Conservation (phyloP, 1,284 basidiomycete species). For the Pisolithus thermaeus region DNA sequence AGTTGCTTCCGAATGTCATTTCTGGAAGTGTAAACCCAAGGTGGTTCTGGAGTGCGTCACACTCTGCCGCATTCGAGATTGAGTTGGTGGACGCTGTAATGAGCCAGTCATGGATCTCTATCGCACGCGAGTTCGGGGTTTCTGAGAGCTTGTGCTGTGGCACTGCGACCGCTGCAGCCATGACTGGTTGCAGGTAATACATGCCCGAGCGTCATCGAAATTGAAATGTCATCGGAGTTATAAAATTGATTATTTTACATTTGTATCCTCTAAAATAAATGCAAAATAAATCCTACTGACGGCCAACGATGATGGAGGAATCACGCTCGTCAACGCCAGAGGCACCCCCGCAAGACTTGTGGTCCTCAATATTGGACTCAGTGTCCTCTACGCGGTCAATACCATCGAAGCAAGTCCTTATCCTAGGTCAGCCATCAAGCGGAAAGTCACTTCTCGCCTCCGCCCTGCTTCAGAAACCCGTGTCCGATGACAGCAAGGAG, state of each 20-base stretch:
- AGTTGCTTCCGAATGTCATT: constrained; percentile 94
- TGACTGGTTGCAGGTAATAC: constrained; percentile 18
- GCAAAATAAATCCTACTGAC: neutral
- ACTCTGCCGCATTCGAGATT: constrained; percentile 72
- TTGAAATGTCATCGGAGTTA: constrained; percentile 20
- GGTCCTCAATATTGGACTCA: constrained; percentile 87
- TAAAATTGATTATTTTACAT: constrained; percentile 6
- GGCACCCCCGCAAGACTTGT: constrained; percentile 74
- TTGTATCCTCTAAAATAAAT: neutral
- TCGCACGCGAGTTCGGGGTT: constrained; percentile 59
- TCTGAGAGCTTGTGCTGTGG: constrained; percentile 62
- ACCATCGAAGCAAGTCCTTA: constrained; percentile 77
- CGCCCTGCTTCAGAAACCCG: constrained; percentile 63
- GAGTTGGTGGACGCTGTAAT: constrained; percentile 63
- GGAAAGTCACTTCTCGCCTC: constrained; percentile 73
- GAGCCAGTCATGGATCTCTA: constrained; percentile 58
- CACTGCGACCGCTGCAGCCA: constrained; percentile 40
- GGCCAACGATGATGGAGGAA: constrained; percentile 31
- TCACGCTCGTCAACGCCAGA: constrained; percentile 62
- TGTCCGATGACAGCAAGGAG: constrained; percentile 50
- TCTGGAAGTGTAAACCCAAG: constrained; percentile 86
- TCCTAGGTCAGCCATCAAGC: constrained; percentile 72
- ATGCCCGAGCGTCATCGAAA: constrained; percentile 1
- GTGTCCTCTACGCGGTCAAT: constrained; percentile 82
- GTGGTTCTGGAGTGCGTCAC: constrained; percentile 58